Base-by-base conservation (phyloP, 306 rosid genomes). In the Mimosa bimucronata region DNA sequence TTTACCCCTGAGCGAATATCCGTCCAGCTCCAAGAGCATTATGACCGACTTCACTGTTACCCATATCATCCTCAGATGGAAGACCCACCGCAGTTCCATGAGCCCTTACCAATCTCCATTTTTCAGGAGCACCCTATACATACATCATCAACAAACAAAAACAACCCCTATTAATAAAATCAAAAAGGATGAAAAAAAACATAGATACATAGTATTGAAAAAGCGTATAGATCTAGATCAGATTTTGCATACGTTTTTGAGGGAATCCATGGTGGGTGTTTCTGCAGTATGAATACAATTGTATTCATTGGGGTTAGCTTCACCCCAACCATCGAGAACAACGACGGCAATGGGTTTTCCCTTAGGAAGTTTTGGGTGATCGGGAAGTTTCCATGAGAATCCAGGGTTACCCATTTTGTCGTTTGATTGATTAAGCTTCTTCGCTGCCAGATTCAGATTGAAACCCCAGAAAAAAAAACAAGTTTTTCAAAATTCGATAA, bases 11-110 rank as follows among this genome's bases (percentile, higher is more conserved):
- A 52, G 99, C 94, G 45, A 26, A 96, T 37, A 96, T 93, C 53
- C 99, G 99, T 41, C 99, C 99, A 18, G 99, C 99, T 19, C 99
- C 99, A 23, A 96, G 98, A 1, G 99, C 99, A 41, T 96, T 96
- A 79, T 96, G 99, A 45, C 99, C 99, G 14, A 96, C 99, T 83
- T 96, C 99, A 85, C 99, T 96, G 73, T 96, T 96, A 42, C 99
- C 99, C 99, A 96, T 96, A 76, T 96, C 99, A 91, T 93, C 99
- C 14, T 96, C 99, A 0, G 98, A 75, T 28, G 99, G 98, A 68
- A 96, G 98, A 1, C 99, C 99, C 8, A 96, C 99, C 0, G 98
- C 98, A 57, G 66, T 85, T 69, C 99, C 99, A 74, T 96, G 99
- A 57, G 99, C 99, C 81, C 64, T 96, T 3, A 96, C 94, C 86